Base-by-base conservation (phyloP, 768 basidiomycete species). In the Mycena polygramma region DNA sequence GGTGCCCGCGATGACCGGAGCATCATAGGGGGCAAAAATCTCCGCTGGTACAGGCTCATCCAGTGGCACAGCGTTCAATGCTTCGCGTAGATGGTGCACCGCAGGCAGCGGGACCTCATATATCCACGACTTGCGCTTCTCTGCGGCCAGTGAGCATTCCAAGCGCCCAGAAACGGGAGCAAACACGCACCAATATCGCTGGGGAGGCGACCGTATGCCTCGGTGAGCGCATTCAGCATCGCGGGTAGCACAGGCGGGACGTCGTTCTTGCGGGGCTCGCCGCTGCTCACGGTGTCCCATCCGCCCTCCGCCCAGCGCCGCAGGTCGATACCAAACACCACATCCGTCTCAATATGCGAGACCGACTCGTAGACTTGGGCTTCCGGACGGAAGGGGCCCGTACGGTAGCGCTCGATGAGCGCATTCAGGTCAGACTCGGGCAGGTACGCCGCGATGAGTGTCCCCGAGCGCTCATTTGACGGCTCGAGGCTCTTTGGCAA, bases 91-190 rank as follows among this genome's bases (percentile, higher is more conserved):
- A 68, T 92, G 92, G 75, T 99, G 97, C 19, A 93, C 88, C 30
- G 90, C 89, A 2, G 90, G 84, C 8, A 99, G 86, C 1, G 96
- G 96, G 5, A 94, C 93, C 75, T 98, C 95, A 80, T 98, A 99
- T 63, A 98, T 94, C 97, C 97, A 98, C 5, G 92, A 83, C 82
- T 92, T 95, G 68, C 97, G 90, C 77, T 90, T 92, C 78, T 97
- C 96, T 91, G 77, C 6, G 10, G 54, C 30, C 22, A 53, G 9
- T 61, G 45, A 66, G 54, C 60, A 11, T 57, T 41, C 20, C 39
- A 22, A 35, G 11, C 7, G 48, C 55, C n/a, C 48, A 3, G 51
- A 57, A 20, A 48, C 30, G 39, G 60, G 49, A 26, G 3, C 59
- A 45, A 15, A 58, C 5, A 80, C 89, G 76, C 66, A 93, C 93